Evolutionary conservation across 768 basidiomycete genomes (phyloP), one percentile per base, ranked within the genome.

Genomic region (Pisolithus marmoratus): DNA sequence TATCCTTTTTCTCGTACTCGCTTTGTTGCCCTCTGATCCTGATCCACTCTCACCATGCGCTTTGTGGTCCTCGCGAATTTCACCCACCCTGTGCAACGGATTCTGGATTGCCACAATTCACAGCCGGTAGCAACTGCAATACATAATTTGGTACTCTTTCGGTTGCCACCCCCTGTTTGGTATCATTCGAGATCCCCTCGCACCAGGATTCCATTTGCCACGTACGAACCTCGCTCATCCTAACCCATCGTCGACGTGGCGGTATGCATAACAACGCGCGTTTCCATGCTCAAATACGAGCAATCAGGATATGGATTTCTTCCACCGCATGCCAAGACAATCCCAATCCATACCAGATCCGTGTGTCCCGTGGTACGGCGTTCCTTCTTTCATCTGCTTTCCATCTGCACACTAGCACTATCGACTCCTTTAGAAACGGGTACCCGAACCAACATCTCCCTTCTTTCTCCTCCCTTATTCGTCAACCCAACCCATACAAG

Each of bases 181-280:
- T 45, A 45, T 45, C 23, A 34, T 31, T 36, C 20, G 31, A 14
- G 31, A 19, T 20, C 46, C 34, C 27, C 14, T 27, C 8, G 15
- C 17, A 9, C 27, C 45, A 17, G 19, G 40, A 20, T 23, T 41
- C 45, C 45, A 19, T 47, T 36, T 17, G 46, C 46, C 46, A 36
- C 46, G 46, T 31, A 47, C 23, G 23, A 20, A 43, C 23, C 14
- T 34, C 34, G 43, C 43, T 8, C n/a, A 41, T 27, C 17, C 23
- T 23, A 45, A 45, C 43, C 43, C 24, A 23, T 15, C 26, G 46
- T 47, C 46, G 46, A 47, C 46, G 46, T 47, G 46, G 46, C 46
- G 22, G 23, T 44, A 19, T 36, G n/a, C 43, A 45, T 45, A 29
- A 24, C 24, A 26, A 45, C 46, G 46, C 31, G 8, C 46, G 46